These are phyloP conservation scores for Ustilago tritici DNA, from an alignment of 1,284 basidiomycete species.

Conservation along the genomic window DNA sequence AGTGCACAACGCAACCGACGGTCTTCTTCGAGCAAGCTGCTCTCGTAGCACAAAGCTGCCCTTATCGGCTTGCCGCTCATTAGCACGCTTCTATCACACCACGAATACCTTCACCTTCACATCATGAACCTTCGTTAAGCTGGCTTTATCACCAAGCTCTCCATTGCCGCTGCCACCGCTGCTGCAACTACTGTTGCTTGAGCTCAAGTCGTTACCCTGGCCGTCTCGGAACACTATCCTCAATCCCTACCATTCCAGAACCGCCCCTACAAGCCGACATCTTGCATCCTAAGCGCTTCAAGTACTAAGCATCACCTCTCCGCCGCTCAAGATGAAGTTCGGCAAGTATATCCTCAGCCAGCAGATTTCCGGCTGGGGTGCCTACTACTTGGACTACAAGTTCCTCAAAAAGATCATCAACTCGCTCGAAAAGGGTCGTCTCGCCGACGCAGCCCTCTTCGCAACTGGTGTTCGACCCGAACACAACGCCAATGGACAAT, in stretches of 20 bases:
- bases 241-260: neutral
- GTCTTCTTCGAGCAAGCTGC: neutral
- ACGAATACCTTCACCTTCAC: neutral
- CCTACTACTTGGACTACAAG: slow-evolving; percentile 98
- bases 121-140: slow-evolving; percentile 16
- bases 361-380: slow-evolving; percentile 96
- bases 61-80: neutral
- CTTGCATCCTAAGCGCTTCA: neutral
- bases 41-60: neutral
- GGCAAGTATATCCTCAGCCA: slow-evolving; percentile 97
- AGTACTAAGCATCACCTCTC: neutral
- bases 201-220: neutral
- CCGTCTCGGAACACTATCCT: neutral
- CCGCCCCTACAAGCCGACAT: neutral
- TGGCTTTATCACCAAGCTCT: neutral
- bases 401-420: slow-evolving; percentile 98
- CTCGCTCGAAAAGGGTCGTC: slow-evolving; percentile 90
- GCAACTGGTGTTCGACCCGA: slow-evolving; percentile 83
- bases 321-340: slow-evolving; percentile 76
- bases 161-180: neutral
- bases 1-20: no score
- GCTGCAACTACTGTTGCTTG: neutral
- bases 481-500: slow-evolving; percentile 27
- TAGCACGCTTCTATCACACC: neutral
- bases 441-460: slow-evolving; percentile 87